Percentiles rank a stretch among this genome's conserved stretches.
Evolutionary conservation across 345 rosid genomes (phyloP).

Genomic region (Viola odorata): DNA sequence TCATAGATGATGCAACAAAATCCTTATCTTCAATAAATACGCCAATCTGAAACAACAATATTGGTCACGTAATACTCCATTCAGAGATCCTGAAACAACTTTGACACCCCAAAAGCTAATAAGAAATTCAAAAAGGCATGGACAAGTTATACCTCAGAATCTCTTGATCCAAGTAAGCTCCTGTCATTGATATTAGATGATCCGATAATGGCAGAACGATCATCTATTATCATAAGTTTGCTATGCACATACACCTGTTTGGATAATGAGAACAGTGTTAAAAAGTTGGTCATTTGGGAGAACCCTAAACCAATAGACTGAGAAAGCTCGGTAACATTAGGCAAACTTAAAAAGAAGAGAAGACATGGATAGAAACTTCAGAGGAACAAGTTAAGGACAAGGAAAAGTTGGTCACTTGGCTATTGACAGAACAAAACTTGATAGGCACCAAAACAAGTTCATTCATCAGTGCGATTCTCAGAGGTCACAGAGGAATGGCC

Average conservation of each 20-base stretch:
- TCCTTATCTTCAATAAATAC: conserved; percentile 82
- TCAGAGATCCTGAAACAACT: no score
- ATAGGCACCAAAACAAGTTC: background rate
- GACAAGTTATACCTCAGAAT: conserved; percentile 65
- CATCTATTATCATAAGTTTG: conserved; percentile 84
- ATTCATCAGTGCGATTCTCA: background rate
- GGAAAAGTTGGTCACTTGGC: background rate
- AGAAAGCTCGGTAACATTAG: background rate
- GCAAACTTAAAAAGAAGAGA: background rate
- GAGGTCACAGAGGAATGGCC: background rate
- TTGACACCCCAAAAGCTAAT: no score
- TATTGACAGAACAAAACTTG: background rate
- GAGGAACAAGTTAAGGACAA: background rate
- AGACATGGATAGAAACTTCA: background rate
- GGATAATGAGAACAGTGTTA: background rate
- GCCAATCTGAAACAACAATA: conserved; percentile 54
- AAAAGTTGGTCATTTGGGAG: background rate
- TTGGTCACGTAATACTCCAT: background rate
- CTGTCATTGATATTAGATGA: conserved; percentile 88
- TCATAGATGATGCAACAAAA: conserved; percentile 63
- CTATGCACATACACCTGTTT: conserved; percentile 84
- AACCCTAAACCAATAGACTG: background rate
- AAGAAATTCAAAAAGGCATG: background rate
- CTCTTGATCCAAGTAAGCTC: conserved; percentile 91
- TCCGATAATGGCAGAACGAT: conserved; percentile 58